Evolutionary conservation across 2,329 filamentous ascomycete species (phyloP).

Genomic region (Neonectria sp.): DNA sequence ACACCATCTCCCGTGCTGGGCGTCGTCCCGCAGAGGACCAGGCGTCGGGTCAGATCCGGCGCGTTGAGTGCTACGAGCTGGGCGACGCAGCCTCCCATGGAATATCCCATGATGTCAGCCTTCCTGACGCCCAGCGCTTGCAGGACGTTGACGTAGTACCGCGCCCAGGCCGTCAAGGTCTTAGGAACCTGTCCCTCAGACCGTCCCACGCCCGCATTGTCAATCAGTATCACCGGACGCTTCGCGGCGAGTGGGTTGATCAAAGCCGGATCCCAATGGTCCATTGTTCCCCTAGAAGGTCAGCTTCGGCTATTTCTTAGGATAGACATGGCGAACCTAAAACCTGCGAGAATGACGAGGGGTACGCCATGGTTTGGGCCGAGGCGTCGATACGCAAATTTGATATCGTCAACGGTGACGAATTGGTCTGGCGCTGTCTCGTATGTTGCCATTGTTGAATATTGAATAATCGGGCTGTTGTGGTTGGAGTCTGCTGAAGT

Average conservation of each 20-base stretch:
- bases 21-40: slow-evolving; percentile 62
- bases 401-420: slow-evolving; percentile 49
- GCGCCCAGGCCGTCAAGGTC: slow-evolving; percentile 50
- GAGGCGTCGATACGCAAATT: slow-evolving; percentile 52
- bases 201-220: slow-evolving; percentile 64
- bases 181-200: slow-evolving; percentile 59
- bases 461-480: background rate
- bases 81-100: slow-evolving; percentile 63
- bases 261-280: slow-evolving; percentile 60
- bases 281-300: slow-evolving; percentile 53
- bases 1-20: slow-evolving; percentile 57
- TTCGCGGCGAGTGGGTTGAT: slow-evolving; percentile 59
- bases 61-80: slow-evolving; percentile 61
- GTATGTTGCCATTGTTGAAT: slow-evolving; percentile 48
- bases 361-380: slow-evolving; percentile 49
- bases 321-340: slow-evolving; percentile 44
- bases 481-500: background rate
- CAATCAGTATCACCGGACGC: slow-evolving; percentile 62
- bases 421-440: slow-evolving; percentile 48
- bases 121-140: slow-evolving; percentile 55
- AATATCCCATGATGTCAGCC: slow-evolving; percentile 65
- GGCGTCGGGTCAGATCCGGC: slow-evolving; percentile 54
- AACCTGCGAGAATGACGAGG: slow-evolving; percentile 51
- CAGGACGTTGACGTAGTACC: slow-evolving; percentile 54
- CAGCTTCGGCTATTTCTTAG: slow-evolving; percentile 6